phyloP scores from a whole-genome alignment of 345 rosid species.

The Euphorbia peplus region DNA sequence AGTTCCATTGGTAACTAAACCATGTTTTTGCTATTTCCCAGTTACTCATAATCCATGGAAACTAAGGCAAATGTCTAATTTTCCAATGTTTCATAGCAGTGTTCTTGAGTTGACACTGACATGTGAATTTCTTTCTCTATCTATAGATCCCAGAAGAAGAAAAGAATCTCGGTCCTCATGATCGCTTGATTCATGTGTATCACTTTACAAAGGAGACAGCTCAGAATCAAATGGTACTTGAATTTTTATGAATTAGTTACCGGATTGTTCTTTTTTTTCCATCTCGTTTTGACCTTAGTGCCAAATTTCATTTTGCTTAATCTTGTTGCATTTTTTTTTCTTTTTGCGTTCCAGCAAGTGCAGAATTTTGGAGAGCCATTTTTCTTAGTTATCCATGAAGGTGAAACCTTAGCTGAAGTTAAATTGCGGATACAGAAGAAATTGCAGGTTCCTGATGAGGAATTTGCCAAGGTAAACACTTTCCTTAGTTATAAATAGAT shows the following conservation, averaged over 20 bases:
- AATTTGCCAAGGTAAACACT: constrained; percentile 75
- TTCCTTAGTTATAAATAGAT: background rate
- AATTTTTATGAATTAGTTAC: background rate
- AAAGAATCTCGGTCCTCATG: constrained; percentile 84
- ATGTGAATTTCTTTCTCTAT: background rate
- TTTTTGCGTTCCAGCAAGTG: constrained; percentile 63
- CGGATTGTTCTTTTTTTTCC: background rate
- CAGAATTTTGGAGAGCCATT: constrained; percentile 97
- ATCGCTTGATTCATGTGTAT: constrained; percentile 87
- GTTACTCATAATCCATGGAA: background rate
- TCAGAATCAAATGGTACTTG: constrained; percentile 62
- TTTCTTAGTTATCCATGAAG: constrained; percentile 88
- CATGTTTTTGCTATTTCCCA: background rate
- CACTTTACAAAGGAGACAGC: constrained; percentile 83
- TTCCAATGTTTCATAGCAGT: background rate
- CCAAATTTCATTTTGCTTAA: background rate
- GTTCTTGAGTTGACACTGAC: background rate
- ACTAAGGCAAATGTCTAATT: background rate
- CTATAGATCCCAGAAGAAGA: constrained; percentile 92
- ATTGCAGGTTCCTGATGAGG: constrained; percentile 90
- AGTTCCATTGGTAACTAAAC: background rate
- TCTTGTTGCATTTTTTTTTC: background rate
- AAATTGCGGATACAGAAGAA: constrained; percentile 85
- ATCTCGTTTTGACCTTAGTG: background rate
- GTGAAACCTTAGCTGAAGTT: constrained; percentile 79